Conservation (phyloP, 768 basidiomycete species). For the Leucosporidium scottii region DNA sequence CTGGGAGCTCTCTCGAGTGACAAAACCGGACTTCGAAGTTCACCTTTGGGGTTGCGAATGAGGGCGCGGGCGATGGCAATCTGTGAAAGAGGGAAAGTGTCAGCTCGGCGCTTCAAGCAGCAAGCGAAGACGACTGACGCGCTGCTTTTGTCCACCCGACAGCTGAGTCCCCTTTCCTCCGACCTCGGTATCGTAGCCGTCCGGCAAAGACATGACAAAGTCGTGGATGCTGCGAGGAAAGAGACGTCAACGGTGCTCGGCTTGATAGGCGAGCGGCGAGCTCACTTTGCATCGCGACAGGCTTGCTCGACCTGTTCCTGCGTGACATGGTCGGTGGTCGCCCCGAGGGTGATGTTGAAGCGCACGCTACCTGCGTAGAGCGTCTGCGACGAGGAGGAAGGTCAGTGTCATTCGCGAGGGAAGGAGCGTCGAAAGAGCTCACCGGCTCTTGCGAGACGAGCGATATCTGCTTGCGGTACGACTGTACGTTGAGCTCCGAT, state of each 20-base stretch:
- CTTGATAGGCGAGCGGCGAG: not conserved
- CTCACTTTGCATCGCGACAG: slow-evolving; percentile 42
- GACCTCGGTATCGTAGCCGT: slow-evolving; percentile 39
- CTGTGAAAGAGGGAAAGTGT: not conserved
- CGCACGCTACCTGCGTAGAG: slow-evolving; percentile 46
- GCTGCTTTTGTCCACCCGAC: slow-evolving; percentile 37
- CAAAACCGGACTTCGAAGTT: too few species aligned
- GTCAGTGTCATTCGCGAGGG: not conserved
- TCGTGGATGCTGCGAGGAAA: slow-evolving; percentile 20
- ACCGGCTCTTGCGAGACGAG: slow-evolving; percentile 48
- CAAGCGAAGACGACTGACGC: not conserved
- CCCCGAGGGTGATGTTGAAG: slow-evolving; percentile 48
- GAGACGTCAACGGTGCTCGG: not conserved
- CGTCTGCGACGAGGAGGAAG: slow-evolving; percentile 31
- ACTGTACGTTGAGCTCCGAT: slow-evolving; percentile 43
- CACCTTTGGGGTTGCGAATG: slow-evolving; percentile 41
- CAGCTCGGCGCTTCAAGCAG: too few species aligned
- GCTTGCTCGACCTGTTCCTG: slow-evolving; percentile 46
- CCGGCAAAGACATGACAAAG: slow-evolving; percentile 35
- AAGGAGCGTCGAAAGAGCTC: not conserved
- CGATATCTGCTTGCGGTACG: slow-evolving; percentile 44
- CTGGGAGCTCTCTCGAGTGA: too few species aligned
- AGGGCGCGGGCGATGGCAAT: slow-evolving; percentile 49
- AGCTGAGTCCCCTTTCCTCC: slow-evolving; percentile 37
- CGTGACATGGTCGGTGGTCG: slow-evolving; percentile 45